phyloP scores from a whole-genome alignment of 345 rosid species.

The Rhodomyrtus tomentosa region DNA sequence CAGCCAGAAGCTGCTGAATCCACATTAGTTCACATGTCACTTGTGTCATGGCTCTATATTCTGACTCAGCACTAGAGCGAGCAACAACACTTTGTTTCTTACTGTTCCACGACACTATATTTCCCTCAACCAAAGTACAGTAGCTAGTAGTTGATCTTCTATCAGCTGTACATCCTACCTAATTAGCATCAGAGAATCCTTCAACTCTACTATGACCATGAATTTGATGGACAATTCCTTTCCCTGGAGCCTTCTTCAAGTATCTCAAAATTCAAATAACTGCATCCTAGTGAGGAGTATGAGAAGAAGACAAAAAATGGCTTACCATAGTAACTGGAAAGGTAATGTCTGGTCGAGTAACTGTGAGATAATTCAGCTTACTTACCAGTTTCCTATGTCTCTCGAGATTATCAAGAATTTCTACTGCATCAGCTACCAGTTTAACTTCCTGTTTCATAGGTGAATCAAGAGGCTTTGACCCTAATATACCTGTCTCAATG shows the following conservation, averaged over 20 bases:
- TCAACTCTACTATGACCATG: not conserved
- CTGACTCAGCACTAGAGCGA: not conserved
- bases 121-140: not conserved
- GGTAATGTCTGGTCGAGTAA: not conserved
- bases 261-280: not conserved
- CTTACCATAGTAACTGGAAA: not conserved
- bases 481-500: rapidly evolving
- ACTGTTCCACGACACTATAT: not conserved
- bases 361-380: not conserved
- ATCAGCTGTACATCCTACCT: not conserved
- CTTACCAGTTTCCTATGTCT: not conserved
- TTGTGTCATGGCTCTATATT: not conserved
- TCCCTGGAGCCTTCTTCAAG: not conserved
- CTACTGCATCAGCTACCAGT: not conserved
- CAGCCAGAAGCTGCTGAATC: not conserved
- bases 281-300: not conserved
- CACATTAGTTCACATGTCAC: not conserved
- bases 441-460: not conserved
- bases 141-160: not conserved
- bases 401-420: not conserved
- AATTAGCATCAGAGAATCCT: not conserved
- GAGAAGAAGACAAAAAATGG: not conserved
- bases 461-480: not conserved
- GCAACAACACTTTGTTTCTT: not conserved
- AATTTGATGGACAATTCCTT: not conserved